phyloP scores from a whole-genome alignment of 2,329 filamentous ascomycete genomes.

The Beauveria bassiana region DNA sequence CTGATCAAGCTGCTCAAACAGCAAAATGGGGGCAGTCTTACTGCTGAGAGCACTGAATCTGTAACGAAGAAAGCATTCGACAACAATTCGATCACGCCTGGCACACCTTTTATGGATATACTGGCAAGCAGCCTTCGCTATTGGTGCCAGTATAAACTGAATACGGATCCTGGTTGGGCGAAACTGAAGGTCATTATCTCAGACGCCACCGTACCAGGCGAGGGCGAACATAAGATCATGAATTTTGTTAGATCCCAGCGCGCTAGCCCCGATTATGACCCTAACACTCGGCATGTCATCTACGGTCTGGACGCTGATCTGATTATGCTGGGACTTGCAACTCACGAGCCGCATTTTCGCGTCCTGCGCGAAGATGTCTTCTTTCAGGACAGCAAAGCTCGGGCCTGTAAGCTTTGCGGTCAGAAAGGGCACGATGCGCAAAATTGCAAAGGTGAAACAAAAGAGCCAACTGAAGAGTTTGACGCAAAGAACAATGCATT shows the following conservation, averaged over 20 bases:
- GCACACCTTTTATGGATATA: conserved; percentile 98
- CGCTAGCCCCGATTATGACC: conserved; percentile 82
- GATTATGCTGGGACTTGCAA: conserved; percentile 96
- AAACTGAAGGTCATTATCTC: conserved; percentile 97
- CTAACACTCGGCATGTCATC: conserved; percentile 95
- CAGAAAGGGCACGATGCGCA: conserved; percentile 86
- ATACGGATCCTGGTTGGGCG: conserved; percentile 92
- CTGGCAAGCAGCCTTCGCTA: conserved; percentile 84
- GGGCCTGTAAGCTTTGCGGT: conserved; percentile 80
- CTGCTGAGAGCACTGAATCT: conserved; percentile 53
- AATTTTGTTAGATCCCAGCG: conserved; percentile 92
- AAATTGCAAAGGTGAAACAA: conserved; percentile 72
- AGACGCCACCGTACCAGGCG: conserved; percentile 92
- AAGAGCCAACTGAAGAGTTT: conserved; percentile 69
- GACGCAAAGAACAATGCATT: conserved; percentile 70
- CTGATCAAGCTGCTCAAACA: conserved; percentile 77
- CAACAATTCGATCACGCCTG: conserved; percentile 78
- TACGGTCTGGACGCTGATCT: conserved; percentile 96
- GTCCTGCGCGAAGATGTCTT: conserved; percentile 97
- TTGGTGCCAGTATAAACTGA: conserved; percentile 96
- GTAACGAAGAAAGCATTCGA: conserved; percentile 88
- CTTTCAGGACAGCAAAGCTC: conserved; percentile 74
- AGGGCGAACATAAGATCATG: conserved; percentile 99
- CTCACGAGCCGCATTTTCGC: conserved; percentile 94
- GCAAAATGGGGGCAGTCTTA: conserved; percentile 59